Percentiles rank a stretch among this genome's conserved stretches.
phyloP scores from a whole-genome alignment of 345 rosid species.

The Syzygium aqueum region DNA sequence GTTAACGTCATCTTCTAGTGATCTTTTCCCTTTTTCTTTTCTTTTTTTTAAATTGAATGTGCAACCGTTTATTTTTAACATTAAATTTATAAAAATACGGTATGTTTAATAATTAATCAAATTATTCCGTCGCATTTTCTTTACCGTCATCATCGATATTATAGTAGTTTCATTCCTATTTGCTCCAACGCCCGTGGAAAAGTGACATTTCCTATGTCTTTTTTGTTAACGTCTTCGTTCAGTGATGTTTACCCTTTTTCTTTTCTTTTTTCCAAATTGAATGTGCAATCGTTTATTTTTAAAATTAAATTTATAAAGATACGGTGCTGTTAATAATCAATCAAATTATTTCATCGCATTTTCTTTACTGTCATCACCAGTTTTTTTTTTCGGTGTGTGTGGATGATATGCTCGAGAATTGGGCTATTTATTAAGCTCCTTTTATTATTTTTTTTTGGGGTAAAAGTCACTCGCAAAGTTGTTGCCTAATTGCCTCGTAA shows the following conservation, averaged over 20 bases:
- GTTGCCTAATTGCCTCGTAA: neutral
- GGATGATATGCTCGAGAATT: neutral
- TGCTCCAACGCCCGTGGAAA: neutral
- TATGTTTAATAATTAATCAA: too few relatives aligned
- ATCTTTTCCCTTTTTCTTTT: too few relatives aligned
- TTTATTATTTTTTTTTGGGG: neutral
- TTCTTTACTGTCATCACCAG: neutral
- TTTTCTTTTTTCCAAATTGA: neutral
- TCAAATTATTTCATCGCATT: neutral
- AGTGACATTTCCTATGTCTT: neutral
- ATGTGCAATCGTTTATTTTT: neutral
- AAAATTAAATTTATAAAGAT: neutral
- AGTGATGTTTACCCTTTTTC: neutral
- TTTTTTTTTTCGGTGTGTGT: neutral
- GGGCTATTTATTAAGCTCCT: too few relatives aligned
- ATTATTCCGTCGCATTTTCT: too few relatives aligned
- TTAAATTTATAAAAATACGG: too few relatives aligned
- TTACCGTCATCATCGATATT: too few relatives aligned
- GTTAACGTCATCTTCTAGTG: neutral
- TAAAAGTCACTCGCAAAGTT: neutral
- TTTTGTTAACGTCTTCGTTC: neutral
- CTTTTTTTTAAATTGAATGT: too few relatives aligned
- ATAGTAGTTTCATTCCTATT: neutral
- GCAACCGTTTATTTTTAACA: neutral
- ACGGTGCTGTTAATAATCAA: neutral